A percentile compares a stretch with the other conserved stretches of the same genome.
Conservation (phyloP, 1,284 basidiomycete genomes). For the Ustilago bromivora region DNA sequence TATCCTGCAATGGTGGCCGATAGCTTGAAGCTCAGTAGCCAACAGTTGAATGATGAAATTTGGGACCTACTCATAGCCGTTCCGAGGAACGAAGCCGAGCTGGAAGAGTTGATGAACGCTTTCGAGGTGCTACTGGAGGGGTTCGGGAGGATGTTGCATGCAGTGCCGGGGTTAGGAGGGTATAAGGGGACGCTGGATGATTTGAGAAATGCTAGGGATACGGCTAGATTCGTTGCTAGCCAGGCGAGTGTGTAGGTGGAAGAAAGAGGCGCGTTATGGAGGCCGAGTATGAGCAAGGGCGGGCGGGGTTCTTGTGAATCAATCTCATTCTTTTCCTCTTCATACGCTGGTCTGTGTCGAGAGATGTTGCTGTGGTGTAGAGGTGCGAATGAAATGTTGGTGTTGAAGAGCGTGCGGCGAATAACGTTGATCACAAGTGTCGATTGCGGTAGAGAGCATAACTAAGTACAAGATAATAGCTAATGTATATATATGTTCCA, state of each 20-base stretch:
- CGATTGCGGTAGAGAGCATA: too few species aligned
- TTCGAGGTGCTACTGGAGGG: constrained; percentile 44
- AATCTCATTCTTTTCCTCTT: too few species aligned
- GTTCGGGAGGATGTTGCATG: constrained; percentile 36
- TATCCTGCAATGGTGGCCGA: constrained; percentile 52
- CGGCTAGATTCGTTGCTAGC: constrained; percentile 41
- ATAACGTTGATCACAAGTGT: too few species aligned
- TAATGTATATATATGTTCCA: too few species aligned
- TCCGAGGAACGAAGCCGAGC: constrained; percentile 30
- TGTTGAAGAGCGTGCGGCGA: too few species aligned
- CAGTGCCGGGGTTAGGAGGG: constrained; percentile 38
- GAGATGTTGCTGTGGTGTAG: too few species aligned
- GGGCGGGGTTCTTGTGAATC: too few species aligned
- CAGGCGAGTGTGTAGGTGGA: constrained; percentile 9
- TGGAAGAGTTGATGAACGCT: constrained; percentile 31
- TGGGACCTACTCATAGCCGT: constrained; percentile 48
- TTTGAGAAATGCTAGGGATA: constrained; percentile 42
- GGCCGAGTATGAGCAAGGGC: too few species aligned
- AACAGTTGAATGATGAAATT: constrained; percentile 48
- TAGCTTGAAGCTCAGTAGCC: constrained; percentile 26
- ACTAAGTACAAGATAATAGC: too few species aligned
- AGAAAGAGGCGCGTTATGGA: not conserved
- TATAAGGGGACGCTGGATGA: constrained; percentile 32
- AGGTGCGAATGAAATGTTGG: too few species aligned
- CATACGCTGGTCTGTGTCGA: too few species aligned